These are phyloP conservation scores for Cryptosporidium viatorum DNA, from an alignment of 169 alveolate genomes.

Conservation along the genomic window DNA sequence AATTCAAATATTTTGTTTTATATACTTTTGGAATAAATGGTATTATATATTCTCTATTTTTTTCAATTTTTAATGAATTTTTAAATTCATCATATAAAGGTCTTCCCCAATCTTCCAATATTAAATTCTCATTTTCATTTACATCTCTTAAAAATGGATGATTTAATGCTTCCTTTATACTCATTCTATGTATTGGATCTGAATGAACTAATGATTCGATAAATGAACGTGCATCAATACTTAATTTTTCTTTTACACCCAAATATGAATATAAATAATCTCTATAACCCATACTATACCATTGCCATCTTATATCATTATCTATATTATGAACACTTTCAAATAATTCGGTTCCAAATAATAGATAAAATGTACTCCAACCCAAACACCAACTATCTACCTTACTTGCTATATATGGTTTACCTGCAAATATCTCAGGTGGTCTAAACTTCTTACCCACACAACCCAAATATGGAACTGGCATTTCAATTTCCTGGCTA, in stretches of 20 bases:
- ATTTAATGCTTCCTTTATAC: constrained; percentile 40
- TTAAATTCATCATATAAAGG: background rate
- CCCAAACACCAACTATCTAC: constrained; percentile 81
- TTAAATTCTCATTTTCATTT: constrained; percentile 18
- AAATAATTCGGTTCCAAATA: constrained; percentile 56
- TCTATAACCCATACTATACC: constrained; percentile 68
- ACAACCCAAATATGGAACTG: constrained; percentile 71
- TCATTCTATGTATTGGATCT: constrained; percentile 42
- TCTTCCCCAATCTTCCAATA: constrained; percentile 52
- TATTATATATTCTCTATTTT: background rate
- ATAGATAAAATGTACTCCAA: constrained; percentile 77
- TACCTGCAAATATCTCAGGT: constrained; percentile 71
- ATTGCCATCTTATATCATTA: constrained; percentile 65
- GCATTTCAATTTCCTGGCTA: constrained; percentile 14
- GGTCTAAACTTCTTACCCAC: constrained; percentile 78
- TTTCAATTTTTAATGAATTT: background rate
- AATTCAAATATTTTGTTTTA: constrained; percentile 23
- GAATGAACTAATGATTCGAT: constrained; percentile 39
- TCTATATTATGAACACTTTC: constrained; percentile 63
- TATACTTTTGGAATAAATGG: constrained; percentile 56
- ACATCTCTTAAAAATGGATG: constrained; percentile 49
- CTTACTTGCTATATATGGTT: constrained; percentile 76
- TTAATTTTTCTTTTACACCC: constrained; percentile 30
- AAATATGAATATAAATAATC: constrained; percentile 61
- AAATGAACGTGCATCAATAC: constrained; percentile 39